A percentile compares a stretch with the other conserved stretches of the same genome.
These are phyloP conservation scores for Hyaloscypha bicolor DNA, from an alignment of 495 filamentous ascomycete species.

Conservation along the genomic window DNA sequence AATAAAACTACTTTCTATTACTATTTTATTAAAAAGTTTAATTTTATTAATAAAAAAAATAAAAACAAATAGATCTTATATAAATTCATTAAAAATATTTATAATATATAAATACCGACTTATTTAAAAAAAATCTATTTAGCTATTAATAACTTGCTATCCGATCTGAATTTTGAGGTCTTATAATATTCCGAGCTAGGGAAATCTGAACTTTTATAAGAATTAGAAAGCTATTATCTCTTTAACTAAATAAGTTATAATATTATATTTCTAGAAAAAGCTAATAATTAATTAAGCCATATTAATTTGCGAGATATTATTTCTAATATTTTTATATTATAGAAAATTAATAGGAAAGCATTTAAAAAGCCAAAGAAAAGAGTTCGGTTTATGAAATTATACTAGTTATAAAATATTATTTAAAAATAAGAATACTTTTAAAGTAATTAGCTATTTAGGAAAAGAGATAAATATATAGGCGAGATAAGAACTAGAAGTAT, in stretches of 20 bases:
- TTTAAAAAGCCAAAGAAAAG: constrained; percentile 13
- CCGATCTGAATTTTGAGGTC: constrained; percentile 20
- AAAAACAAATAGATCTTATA: constrained; percentile 22
- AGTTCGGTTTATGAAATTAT: constrained; percentile 12
- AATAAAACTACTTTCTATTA: constrained; percentile 39
- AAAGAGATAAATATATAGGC: no score
- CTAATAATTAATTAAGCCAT: constrained; percentile 26
- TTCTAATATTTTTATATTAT: constrained; percentile 17
- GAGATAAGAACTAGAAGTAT: no score
- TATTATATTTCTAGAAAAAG: constrained; percentile 23
- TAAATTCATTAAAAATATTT: background rate
- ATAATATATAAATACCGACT: no score
- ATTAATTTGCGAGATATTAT: constrained; percentile 26
- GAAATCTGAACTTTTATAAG: constrained; percentile 25
- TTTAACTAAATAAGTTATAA: constrained; percentile 19
- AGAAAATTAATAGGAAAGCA: constrained; percentile 12
- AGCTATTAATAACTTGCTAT: constrained; percentile 34
- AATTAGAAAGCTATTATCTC: constrained; percentile 22
- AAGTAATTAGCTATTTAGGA: no score
- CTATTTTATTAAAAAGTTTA: no score
- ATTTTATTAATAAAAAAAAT: no score
- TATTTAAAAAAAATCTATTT: no score
- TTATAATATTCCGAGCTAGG: constrained; percentile 6
- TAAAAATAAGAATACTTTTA: no score
- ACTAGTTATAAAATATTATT: no score